phyloP scores from a whole-genome alignment of 2,329 filamentous ascomycete species.

The Xylariaceae sp. region DNA sequence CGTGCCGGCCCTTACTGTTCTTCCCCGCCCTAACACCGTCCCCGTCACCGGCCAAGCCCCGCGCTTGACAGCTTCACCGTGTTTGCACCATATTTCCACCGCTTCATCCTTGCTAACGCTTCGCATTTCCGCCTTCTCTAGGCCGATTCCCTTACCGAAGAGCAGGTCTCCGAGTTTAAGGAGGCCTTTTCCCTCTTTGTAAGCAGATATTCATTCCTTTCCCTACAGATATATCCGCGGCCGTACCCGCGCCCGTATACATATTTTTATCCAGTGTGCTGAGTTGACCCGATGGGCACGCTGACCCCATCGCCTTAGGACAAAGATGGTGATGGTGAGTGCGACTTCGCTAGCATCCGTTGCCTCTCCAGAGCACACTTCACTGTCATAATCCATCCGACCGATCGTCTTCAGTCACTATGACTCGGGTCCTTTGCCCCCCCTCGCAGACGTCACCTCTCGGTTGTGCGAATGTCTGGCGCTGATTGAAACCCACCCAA shows the following conservation, averaged over 20 bases:
- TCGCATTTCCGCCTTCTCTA: constrained; percentile 37
- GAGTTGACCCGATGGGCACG: constrained; percentile 21
- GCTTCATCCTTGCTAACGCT: constrained; percentile 22
- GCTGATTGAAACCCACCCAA: constrained; percentile 2
- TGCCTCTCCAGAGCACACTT: background rate
- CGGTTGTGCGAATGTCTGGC: constrained; percentile 13
- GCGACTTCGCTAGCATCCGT: background rate
- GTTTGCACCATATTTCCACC: constrained; percentile 6
- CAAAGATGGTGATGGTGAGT: constrained; percentile 86
- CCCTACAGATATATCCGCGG: background rate
- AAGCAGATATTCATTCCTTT: constrained; percentile 45
- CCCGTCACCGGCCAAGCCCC: constrained; percentile 24
- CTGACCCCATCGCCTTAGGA: constrained; percentile 50
- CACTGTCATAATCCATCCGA: background rate
- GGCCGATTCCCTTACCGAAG: constrained; percentile 98
- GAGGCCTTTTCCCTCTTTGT: constrained; percentile 99
- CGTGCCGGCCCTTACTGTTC: background rate
- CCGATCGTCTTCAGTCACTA: background rate
- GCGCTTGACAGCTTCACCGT: constrained; percentile 16
- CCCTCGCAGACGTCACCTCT: background rate
- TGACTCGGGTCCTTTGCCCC: background rate
- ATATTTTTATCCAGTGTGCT: background rate
- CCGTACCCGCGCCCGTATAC: background rate
- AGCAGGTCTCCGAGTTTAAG: constrained; percentile 99
- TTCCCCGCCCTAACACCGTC: constrained; percentile 22